These are phyloP conservation scores for Zymoseptoria brevis DNA, from an alignment of 2,329 filamentous ascomycete species.

Conservation along the genomic window DNA sequence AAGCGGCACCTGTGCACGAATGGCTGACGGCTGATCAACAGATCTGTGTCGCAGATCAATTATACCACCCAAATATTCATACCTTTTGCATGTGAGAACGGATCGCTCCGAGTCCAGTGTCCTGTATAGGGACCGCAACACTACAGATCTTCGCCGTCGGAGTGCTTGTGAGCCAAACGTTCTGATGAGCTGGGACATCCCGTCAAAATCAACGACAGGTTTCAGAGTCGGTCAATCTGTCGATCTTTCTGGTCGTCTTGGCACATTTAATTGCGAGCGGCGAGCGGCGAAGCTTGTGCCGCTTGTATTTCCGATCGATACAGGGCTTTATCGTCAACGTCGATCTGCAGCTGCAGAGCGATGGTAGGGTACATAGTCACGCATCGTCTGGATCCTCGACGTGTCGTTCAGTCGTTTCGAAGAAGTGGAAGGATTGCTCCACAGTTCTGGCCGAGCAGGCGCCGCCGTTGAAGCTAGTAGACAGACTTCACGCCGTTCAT, in stretches of 20 bases:
- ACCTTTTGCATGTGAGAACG: no score
- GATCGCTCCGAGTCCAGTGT: no score
- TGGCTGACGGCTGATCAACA: background rate
- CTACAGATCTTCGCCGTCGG: no score
- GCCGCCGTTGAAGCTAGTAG: background rate
- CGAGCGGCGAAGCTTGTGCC: background rate
- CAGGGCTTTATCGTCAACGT: background rate
- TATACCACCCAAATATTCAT: no score
- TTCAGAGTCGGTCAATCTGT: background rate
- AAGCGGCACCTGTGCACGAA: background rate
- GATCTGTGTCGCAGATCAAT: background rate
- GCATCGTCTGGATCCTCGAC: background rate
- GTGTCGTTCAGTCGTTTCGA: background rate
- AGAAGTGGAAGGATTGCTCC: background rate
- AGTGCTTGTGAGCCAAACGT: no score
- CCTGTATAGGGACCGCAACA: no score
- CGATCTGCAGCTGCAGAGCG: background rate
- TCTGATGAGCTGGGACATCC: no score
- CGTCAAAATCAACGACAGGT: background rate
- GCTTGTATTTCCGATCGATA: background rate
- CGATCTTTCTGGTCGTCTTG: background rate
- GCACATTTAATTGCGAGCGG: background rate
- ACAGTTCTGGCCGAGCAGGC: background rate
- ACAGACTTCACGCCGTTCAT: background rate
- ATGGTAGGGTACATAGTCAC: background rate